Evolutionary conservation across 768 basidiomycete genomes (phyloP).

Genomic region (Pisolithus albus): DNA sequence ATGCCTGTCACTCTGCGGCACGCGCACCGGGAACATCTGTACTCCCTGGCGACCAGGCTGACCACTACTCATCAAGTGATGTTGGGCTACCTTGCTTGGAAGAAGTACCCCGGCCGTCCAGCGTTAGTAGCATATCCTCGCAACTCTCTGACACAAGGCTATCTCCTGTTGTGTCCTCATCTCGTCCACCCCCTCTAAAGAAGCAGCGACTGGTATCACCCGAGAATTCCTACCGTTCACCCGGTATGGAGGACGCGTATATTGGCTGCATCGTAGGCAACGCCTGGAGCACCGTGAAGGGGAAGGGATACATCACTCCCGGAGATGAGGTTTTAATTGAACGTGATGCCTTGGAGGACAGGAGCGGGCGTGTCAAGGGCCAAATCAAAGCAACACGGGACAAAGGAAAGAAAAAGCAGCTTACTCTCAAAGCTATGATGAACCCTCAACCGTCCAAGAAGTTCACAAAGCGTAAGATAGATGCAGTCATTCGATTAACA

Average conservation of each 20-base stretch:
- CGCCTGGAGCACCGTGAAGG: slow-evolving; percentile 75
- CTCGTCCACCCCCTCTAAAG: slow-evolving; percentile 38
- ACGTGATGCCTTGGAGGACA: slow-evolving; percentile 43
- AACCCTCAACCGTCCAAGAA: slow-evolving; percentile 45
- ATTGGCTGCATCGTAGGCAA: slow-evolving; percentile 66
- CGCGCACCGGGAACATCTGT: slow-evolving; percentile 8
- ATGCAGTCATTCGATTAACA: slow-evolving; percentile 61
- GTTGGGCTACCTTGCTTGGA: slow-evolving; percentile 27
- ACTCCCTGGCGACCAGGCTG: slow-evolving; percentile 30
- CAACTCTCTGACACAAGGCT: slow-evolving; percentile 15
- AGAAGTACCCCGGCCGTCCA: slow-evolving; percentile 33
- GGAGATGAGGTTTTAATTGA: slow-evolving; percentile 57
- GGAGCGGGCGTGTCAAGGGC: slow-evolving; percentile 18
- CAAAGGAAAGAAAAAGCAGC: slow-evolving; percentile 50
- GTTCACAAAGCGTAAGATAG: slow-evolving; percentile 42
- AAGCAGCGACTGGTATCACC: slow-evolving; percentile 42
- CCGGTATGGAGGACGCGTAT: slow-evolving; percentile 34
- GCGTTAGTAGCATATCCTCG: slow-evolving; percentile 35
- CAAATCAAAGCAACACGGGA: slow-evolving; percentile 28
- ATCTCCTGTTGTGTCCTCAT: slow-evolving; percentile 11
- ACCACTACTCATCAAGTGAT: neutral
- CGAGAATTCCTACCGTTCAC: neutral
- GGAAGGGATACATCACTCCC: slow-evolving; percentile 59
- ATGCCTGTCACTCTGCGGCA: slow-evolving; percentile 10
- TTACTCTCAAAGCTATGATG: slow-evolving; percentile 59